Evolutionary conservation across 2,329 filamentous ascomycete species (phyloP), one percentile per base, ranked within the genome.

Genomic region (Colletotrichum acutatum): DNA sequence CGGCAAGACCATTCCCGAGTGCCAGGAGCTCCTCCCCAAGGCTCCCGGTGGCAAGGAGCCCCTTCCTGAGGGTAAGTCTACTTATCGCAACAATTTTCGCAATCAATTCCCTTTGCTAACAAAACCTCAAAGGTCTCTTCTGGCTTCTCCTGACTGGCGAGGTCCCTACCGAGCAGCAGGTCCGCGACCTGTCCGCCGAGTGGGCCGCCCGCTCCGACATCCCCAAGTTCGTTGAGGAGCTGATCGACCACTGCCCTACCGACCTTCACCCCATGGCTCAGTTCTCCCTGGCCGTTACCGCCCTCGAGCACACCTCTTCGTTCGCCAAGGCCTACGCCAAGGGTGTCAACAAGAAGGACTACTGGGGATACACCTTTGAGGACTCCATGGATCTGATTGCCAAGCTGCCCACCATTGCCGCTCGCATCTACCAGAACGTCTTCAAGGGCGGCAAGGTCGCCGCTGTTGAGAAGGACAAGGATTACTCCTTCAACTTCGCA

Each of bases 381-480:
- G 97, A 99, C 88, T 97, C 95, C 75, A 98, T 99, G 96, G 96
- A 99, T 88, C 90, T 99, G 84, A 99, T 99, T 84, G 97, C 97
- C 83, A 98, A 98, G 93, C 94, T 99, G 80, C 97, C 97, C 84
- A 98, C 95, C 84, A 98, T 99, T 81, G 97, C 97, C 77, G 90
- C 97, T 76, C 95, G 95, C 88, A 99, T 99, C 91, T 99, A 99
- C 93, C 97, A 97, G 90, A 99, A 99, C 86, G 93, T 98, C 85
- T 99, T 97, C 94, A 98, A 98, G 92, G 97, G 97, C 83, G 97
- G 97, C 88, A 98, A 98, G 93, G 96, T 99, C 78, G 94, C 95
- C 74, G 85, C 95, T 68, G 91, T 98, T 84, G 93, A 98, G 90
- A 97, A 98, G 91, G 96, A 98, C 89, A 97, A 98, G 94, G 97